Percentiles rank a stretch among this genome's conserved stretches.
Conservation (phyloP, 2,329 filamentous ascomycete genomes). For the Phialemonium atrogriseum region DNA sequence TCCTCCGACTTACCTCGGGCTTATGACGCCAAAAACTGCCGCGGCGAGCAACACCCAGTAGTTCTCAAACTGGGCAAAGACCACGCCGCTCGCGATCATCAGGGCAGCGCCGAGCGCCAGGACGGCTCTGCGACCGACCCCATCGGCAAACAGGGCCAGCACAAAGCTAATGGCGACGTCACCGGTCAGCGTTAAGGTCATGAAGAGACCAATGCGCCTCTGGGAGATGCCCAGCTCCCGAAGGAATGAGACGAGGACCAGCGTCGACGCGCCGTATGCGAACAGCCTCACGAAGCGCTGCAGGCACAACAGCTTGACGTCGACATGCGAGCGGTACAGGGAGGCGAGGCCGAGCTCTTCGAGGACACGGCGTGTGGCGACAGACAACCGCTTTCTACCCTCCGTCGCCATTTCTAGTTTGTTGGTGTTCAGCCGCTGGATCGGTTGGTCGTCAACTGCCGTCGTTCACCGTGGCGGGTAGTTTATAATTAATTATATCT, state of each 20-base stretch:
- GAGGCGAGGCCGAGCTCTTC: slow-evolving; percentile 1
- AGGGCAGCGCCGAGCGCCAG: slow-evolving; percentile 44
- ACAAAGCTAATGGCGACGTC: slow-evolving; percentile 51
- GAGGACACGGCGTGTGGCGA: too few relatives aligned
- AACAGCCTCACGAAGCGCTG: slow-evolving; percentile 55
- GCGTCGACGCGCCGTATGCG: slow-evolving; percentile 51
- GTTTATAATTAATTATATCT: too few relatives aligned
- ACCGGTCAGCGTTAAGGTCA: slow-evolving; percentile 55
- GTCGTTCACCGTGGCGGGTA: too few relatives aligned
- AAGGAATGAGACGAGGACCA: slow-evolving; percentile 50
- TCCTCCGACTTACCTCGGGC: slow-evolving; percentile 30
- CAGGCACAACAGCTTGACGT: slow-evolving; percentile 48
- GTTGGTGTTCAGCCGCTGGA: too few relatives aligned
- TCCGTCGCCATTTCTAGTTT: too few relatives aligned
- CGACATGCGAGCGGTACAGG: slow-evolving; percentile 23
- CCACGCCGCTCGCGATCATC: slow-evolving; percentile 47
- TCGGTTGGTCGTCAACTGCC: too few relatives aligned
- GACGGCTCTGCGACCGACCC: slow-evolving; percentile 44
- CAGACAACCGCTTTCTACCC: too few relatives aligned
- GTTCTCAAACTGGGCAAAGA: slow-evolving; percentile 42
- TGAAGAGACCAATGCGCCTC: slow-evolving; percentile 50
- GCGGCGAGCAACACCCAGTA: slow-evolving; percentile 52
- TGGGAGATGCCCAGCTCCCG: slow-evolving; percentile 40
- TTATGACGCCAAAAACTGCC: slow-evolving; percentile 54
- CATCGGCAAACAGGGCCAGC: slow-evolving; percentile 51